Evolutionary conservation across 345 rosid genomes (phyloP), one percentile per base, ranked within the genome.

Genomic region (Sisymbrium altissimum): DNA sequence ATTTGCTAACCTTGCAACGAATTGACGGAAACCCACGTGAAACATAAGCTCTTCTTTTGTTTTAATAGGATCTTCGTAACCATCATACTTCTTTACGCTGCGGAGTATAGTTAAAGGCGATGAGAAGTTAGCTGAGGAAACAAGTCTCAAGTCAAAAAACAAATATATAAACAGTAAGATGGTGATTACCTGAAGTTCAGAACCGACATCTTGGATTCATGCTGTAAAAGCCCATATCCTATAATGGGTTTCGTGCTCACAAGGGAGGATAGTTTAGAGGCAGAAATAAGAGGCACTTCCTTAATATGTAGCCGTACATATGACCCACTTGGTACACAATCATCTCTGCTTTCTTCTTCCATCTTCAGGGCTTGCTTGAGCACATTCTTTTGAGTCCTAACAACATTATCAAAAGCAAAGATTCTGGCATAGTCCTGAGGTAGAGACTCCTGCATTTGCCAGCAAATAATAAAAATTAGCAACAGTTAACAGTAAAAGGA

Each of bases 161-260:
- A 63, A 49, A 49, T 7, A 58, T 13, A 29, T 17, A 45, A 66
- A 56, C 13, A 9, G 44, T 15, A 50, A 52, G 58, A 25, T 5
- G 29, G 9, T 29, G 59, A 62, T 78, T 80, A 92, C 99, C 97
- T 92, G 79, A 92, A 95, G 84, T 95, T 92, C 64, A 92, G 89
- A 71, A 92, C 96, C n/a, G 97, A 89, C 88, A 95, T 91, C 86
- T 95, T 95, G 63, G 99, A 92, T 75, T 91, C 99, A 48, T 89
- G 97, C 74, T 88, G 99, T 78, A 95, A 80, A 73, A 95, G 97
- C 66, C 99, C 99, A 78, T 85, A 87, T 40, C 81, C 84, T 64
- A 87, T 77, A 50, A 88, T 13, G n/a, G 97, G 93, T 35, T 69
- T 71, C 32, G 71, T 78, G 74, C 68, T 81, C 14, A 84, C 78